Percentiles rank a stretch among this genome's conserved stretches.
Evolutionary conservation across 1,284 basidiomycete genomes (phyloP).

Genomic region (Cutaneotrichosporon spelunceum): DNA sequence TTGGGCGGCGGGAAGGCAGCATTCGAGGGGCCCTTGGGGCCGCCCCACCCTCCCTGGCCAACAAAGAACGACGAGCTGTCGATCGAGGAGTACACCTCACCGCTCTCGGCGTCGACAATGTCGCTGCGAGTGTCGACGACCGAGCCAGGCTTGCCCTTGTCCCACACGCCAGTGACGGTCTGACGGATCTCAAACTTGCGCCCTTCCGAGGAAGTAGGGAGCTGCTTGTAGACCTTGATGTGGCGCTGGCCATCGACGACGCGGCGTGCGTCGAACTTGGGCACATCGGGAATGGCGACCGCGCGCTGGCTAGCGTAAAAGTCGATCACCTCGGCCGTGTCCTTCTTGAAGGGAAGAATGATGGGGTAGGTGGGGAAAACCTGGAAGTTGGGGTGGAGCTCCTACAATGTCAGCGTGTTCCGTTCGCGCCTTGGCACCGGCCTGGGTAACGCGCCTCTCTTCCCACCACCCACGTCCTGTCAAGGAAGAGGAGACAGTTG

Average conservation of each 20-base stretch:
- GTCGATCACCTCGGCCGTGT: constrained; percentile 21
- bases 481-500: too few relatives aligned
- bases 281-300: constrained; percentile 20
- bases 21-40: constrained; percentile 20
- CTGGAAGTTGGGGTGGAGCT: constrained; percentile 24
- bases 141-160: constrained; percentile 25
- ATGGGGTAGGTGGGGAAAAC: constrained; percentile 26
- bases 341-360: constrained; percentile 24
- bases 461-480: too few relatives aligned
- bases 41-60: constrained; percentile 26
- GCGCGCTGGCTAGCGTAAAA: constrained; percentile 19
- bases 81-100: constrained; percentile 16
- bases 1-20: constrained; percentile 13
- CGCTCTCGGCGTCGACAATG: constrained; percentile 19
- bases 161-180: constrained; percentile 24
- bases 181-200: constrained; percentile 23
- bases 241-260: constrained; percentile 24
- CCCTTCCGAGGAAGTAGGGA: constrained; percentile 18
- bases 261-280: constrained; percentile 22
- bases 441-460: background rate
- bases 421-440: too few relatives aligned
- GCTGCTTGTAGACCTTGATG: constrained; percentile 22
- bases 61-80: constrained; percentile 19
- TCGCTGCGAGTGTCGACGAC: constrained; percentile 25
- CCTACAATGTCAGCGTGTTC: constrained; percentile 7